These are phyloP conservation scores for Beauveria asiatica DNA, from an alignment of 2,329 filamentous ascomycete species.

Conservation along the genomic window DNA sequence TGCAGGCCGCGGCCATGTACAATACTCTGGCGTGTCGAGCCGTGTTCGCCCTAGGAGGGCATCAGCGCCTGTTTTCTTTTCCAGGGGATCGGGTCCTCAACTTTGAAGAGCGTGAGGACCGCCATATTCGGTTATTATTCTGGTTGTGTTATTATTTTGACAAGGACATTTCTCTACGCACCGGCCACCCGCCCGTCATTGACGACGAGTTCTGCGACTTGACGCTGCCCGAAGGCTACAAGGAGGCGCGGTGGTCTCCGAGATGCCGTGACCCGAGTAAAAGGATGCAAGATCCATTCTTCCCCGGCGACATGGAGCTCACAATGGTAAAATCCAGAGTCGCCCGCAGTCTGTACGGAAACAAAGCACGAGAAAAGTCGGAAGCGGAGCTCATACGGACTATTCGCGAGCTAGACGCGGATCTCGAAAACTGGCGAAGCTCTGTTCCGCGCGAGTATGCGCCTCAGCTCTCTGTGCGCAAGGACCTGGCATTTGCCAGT, in stretches of 20 bases:
- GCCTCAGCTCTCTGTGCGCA: constrained; percentile 36
- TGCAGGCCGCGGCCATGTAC: constrained; percentile 36
- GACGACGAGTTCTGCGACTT: constrained; percentile 45
- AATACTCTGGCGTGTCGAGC: constrained; percentile 37
- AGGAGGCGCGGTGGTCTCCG: constrained; percentile 16
- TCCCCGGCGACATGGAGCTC: constrained; percentile 39
- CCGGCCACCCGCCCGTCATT: constrained; percentile 42
- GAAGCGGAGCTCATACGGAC: constrained; percentile 45
- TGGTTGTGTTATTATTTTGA: constrained; percentile 48
- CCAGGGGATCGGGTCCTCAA: constrained; percentile 12
- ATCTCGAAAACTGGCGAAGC: constrained; percentile 45
- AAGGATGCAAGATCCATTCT: constrained; percentile 22
- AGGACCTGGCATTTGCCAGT: constrained; percentile 19
- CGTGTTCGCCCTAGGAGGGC: constrained; percentile 40
- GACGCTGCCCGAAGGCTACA: constrained; percentile 32
- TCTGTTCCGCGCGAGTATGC: constrained; percentile 36
- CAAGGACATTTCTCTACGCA: constrained; percentile 46
- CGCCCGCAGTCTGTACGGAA: constrained; percentile 40
- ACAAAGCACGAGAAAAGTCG: constrained; percentile 36
- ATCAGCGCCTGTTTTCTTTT: constrained; percentile 22
- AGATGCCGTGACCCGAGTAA: background rate
- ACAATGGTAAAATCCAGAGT: constrained; percentile 44
- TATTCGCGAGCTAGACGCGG: constrained; percentile 48
- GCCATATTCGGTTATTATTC: constrained; percentile 36
- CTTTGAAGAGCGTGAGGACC: constrained; percentile 19